Base-by-base conservation (phyloP, 495 filamentous ascomycete genomes). In the Trichocladium uniseriatum region DNA sequence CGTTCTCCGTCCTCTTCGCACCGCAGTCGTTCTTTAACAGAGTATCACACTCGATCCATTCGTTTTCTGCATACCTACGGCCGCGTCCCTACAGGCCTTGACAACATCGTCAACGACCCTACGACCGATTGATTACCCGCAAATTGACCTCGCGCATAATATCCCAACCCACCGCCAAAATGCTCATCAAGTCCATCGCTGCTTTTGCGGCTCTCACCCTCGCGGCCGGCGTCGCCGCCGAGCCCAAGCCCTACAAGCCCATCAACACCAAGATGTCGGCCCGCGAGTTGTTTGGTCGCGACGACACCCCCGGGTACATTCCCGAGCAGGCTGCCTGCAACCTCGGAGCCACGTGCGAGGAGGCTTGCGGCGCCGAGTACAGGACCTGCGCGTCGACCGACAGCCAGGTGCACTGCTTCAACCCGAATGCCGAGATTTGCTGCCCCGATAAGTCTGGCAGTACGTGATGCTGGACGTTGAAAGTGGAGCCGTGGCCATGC, bases 321-420 rank as follows among this genome's bases (percentile, higher is more conserved):
- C 70, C 72, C 16, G 57, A 58, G 38, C 60, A 68, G 59, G 59
- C 64, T 32, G 57, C 63, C 27, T 74, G 72, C 45, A 57, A 62
- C 16, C 44, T 52, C 20, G 72, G 71, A 32, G 41, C 58, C 39
- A 74, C 72, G 4, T 74, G 70, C 58, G 61, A 61, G n/a, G 65
- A 72, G 54, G 71, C 72, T 37, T 75, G 72, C 58, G 71, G 71
- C 20, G 63, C 61, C 34, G 70, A 68, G 19, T 75, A 66, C 51
- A 43, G 48, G 21, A 54, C 66, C 36, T 74, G 72, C 58, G 43
- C 61, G 22, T 70, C 72, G 29, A 58, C 39, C 27, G 67, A 72
- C 50, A 48, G 44, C 38, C 22, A 60, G 10, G 54, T 68, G 15
- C 71, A 75, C 63, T 75, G 72, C 60, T 75, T 53, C 63, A 70